A percentile compares a stretch with the other conserved stretches of the same genome.
phyloP scores from a whole-genome alignment of 352 stramenopile genomes.

The Pseudoperonospora humuli region DNA sequence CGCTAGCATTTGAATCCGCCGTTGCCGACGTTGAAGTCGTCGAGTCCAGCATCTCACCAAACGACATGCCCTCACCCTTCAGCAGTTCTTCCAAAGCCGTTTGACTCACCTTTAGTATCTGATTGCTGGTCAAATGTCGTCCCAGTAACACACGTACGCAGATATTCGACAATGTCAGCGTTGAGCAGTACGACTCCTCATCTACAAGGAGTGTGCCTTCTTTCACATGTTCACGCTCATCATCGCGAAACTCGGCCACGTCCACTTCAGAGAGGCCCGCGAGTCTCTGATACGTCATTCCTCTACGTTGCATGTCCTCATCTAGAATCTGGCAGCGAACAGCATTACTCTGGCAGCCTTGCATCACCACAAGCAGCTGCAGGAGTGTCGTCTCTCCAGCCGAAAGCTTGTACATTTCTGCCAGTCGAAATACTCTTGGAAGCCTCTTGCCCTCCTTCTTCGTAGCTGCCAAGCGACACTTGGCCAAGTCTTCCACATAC shows the following conservation, averaged over 20 bases:
- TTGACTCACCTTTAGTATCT: slow-evolving; percentile 81
- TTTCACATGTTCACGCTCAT: slow-evolving; percentile 80
- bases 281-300: slow-evolving; percentile 67
- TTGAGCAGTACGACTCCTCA: slow-evolving; percentile 73
- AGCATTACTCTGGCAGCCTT: slow-evolving; percentile 79
- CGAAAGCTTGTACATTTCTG: slow-evolving; percentile 68
- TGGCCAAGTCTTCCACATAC: slow-evolving; percentile 51
- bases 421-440: slow-evolving; percentile 66
- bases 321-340: slow-evolving; percentile 82
- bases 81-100: slow-evolving; percentile 74
- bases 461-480: slow-evolving; percentile 43
- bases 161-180: slow-evolving; percentile 74
- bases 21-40: slow-evolving; percentile 4
- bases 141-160: slow-evolving; percentile 74
- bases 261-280: slow-evolving; percentile 82
- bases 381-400: slow-evolving; percentile 65
- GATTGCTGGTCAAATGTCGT: slow-evolving; percentile 65
- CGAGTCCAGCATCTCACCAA: slow-evolving; percentile 48
- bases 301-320: slow-evolving; percentile 68
- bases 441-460: slow-evolving; percentile 26
- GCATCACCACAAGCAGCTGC: slow-evolving; percentile 74
- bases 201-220: slow-evolving; percentile 81
- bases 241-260: slow-evolving; percentile 77
- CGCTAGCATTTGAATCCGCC: slow-evolving; percentile 2
- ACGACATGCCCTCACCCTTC: slow-evolving; percentile 59